Conservation (phyloP, 2,329 filamentous ascomycete species). For the Acarospora socialis region DNA sequence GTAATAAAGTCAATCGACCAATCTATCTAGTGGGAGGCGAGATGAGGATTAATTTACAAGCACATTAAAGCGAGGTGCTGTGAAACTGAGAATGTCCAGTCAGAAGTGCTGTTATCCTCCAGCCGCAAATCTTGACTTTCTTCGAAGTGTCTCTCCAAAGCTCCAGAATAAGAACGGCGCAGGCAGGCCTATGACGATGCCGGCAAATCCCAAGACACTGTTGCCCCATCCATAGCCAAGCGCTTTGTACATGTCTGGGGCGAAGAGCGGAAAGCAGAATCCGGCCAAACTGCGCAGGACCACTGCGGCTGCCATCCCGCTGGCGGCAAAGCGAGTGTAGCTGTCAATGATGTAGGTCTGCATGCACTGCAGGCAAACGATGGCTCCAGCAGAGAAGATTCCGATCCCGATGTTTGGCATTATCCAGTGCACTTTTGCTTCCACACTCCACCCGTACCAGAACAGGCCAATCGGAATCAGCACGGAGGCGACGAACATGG, state of each 20-base stretch:
- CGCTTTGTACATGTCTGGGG: slow-evolving; percentile 9
- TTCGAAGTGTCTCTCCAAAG: no score
- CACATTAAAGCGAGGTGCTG: no score
- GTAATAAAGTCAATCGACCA: no score
- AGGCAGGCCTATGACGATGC: background rate
- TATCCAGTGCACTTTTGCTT: slow-evolving; percentile 1
- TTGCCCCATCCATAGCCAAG: slow-evolving; percentile 9
- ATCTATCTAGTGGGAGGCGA: no score
- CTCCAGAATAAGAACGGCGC: slow-evolving; percentile 8
- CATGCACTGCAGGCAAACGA: slow-evolving; percentile 31
- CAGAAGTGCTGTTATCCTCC: no score
- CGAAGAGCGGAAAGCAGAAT: slow-evolving; percentile 19
- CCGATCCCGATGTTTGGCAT: slow-evolving; percentile 27
- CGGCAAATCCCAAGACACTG: background rate
- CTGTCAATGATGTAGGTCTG: slow-evolving; percentile 29
- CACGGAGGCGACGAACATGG: slow-evolving; percentile 30
- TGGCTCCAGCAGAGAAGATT: slow-evolving; percentile 17
- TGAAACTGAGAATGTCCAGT: no score
- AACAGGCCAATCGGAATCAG: slow-evolving; percentile 32
- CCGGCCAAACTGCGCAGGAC: slow-evolving; percentile 23
- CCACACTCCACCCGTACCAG: slow-evolving; percentile 32
- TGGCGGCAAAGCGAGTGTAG: slow-evolving; percentile 27
- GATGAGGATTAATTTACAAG: no score
- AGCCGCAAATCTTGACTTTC: no score
- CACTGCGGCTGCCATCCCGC: slow-evolving; percentile 26